These are phyloP conservation scores for Paecilomyces sp. DNA, from an alignment of 2,329 filamentous ascomycete genomes.

Conservation along the genomic window DNA sequence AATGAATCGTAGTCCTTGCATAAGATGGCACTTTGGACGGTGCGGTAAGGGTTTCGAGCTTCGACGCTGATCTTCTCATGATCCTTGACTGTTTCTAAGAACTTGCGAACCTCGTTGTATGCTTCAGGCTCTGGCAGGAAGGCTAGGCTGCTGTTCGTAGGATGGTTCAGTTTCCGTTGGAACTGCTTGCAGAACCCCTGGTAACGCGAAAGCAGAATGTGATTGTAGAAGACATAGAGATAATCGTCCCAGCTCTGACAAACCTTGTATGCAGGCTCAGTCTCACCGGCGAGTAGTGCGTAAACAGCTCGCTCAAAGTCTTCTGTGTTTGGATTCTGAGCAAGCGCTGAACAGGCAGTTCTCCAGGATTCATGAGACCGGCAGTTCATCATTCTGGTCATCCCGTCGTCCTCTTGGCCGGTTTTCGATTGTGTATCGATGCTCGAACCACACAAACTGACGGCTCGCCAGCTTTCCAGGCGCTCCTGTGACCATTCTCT, in stretches of 20 bases:
- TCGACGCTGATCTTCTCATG: slow-evolving; percentile 31
- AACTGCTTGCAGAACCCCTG: slow-evolving; percentile 55
- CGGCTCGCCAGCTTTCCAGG: slow-evolving; percentile 82
- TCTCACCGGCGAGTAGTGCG: slow-evolving; percentile 79
- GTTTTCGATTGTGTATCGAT: slow-evolving; percentile 20
- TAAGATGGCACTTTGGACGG: slow-evolving; percentile 37
- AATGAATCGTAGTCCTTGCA: slow-evolving; percentile 35
- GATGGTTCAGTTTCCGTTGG: slow-evolving; percentile 42
- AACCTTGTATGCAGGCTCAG: slow-evolving; percentile 67
- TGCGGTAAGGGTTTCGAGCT: slow-evolving; percentile 37
- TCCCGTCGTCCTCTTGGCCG: slow-evolving; percentile 25
- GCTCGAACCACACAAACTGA: slow-evolving; percentile 63
- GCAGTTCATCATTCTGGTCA: slow-evolving; percentile 37
- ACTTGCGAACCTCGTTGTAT: slow-evolving; percentile 30
- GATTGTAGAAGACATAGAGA: slow-evolving; percentile 81
- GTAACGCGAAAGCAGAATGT: slow-evolving; percentile 72
- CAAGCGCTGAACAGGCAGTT: slow-evolving; percentile 35
- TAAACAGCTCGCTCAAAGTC: slow-evolving; percentile 86
- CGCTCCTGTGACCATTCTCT: slow-evolving; percentile 79
- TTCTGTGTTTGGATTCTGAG: slow-evolving; percentile 58
- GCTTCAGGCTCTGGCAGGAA: slow-evolving; percentile 50
- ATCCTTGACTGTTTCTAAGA: slow-evolving; percentile 27
- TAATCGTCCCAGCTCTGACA: slow-evolving; percentile 79
- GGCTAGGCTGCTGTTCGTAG: slow-evolving; percentile 47
- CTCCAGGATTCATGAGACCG: slow-evolving; percentile 31